Base-by-base conservation (phyloP, 345 rosid species). In the Angophora floribunda region DNA sequence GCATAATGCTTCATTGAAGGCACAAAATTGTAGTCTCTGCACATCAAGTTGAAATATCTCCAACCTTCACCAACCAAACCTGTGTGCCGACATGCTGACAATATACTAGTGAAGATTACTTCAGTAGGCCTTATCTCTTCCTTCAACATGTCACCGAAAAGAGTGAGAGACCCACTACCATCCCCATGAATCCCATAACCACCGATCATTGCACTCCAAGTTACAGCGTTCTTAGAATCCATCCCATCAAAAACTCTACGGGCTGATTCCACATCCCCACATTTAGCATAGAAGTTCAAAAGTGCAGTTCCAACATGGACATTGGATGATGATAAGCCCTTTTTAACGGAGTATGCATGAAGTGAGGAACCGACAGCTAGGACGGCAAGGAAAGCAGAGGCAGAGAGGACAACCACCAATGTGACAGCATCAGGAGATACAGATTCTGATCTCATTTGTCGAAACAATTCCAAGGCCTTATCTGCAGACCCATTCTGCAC, bases 171-270 rank as follows among this genome's bases (percentile, higher is more conserved):
- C 70, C 87, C 91, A 65, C 90, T 88, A 26, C 94, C 89, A 87
- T 94, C 91, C 88, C 93, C 94, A 91, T 93, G 94, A 88, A 95
- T 94, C 89, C 97, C 98, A 87, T 93, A 94, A 85, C 98, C 98
- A 86, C 97, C 95, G 17, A 96, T 96, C 95, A 96, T 95, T 51
- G 99, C 97, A 89, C 98, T 96, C 97, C 98, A 94, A 53, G 99
- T 96, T 57, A 95, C 93, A 41, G 91, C 93, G 89, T 91, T 96
- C 90, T 91, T 92, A 88, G 93, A 91, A 88, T 90, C 91, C 94
- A 96, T 94, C 85, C 90, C 87, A 86, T 94, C 91, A 85, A 96
- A 95, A 87, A 95, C 89, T 22, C 51, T 85, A 85, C 96, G 97
- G 61, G 99, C 98, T 65, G 96, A 96, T 75, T 90, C 87, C 14